Percentiles rank a stretch among this genome's conserved stretches.
phyloP scores from a whole-genome alignment of 345 rosid genomes.

The Hibiscus mutabilis region DNA sequence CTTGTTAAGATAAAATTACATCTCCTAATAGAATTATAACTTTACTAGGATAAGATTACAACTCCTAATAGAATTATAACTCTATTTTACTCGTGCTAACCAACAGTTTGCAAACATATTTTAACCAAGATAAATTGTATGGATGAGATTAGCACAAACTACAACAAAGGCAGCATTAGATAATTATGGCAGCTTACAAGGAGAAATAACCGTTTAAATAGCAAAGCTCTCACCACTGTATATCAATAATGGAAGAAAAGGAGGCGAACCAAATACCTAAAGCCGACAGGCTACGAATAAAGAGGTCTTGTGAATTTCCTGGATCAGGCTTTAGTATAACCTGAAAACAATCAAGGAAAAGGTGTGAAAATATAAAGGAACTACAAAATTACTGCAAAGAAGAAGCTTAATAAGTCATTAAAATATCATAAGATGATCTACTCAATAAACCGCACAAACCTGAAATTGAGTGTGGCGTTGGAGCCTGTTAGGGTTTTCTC shows the following conservation, averaged over 20 bases:
- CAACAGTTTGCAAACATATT: neutral
- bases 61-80: too few species aligned
- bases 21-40: too few species aligned
- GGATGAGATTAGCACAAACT: neutral
- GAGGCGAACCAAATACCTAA: conserved; percentile 44
- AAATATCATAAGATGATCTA: neutral
- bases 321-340: conserved; percentile 97
- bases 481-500: conserved; percentile 95
- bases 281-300: conserved; percentile 81
- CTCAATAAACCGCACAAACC: conserved; percentile 26
- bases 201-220: neutral
- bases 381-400: neutral
- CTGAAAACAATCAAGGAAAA: conserved; percentile 30
- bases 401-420: neutral
- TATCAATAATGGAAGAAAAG: conserved; percentile 8
- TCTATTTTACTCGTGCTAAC: too few species aligned
- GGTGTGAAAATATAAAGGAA: neutral
- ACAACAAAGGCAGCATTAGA: neutral
- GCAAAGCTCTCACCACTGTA: neutral
- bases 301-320: conserved; percentile 90
- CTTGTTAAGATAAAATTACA: too few species aligned
- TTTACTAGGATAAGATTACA: too few species aligned
- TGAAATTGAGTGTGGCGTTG: conserved; percentile 98
- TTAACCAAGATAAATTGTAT: neutral
- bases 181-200: conserved; percentile 1